A percentile compares a stretch with the other conserved stretches of the same genome.
These are phyloP conservation scores for Kodamaea jinghongensis DNA, from an alignment of 805 yeast species.

Conservation along the genomic window DNA sequence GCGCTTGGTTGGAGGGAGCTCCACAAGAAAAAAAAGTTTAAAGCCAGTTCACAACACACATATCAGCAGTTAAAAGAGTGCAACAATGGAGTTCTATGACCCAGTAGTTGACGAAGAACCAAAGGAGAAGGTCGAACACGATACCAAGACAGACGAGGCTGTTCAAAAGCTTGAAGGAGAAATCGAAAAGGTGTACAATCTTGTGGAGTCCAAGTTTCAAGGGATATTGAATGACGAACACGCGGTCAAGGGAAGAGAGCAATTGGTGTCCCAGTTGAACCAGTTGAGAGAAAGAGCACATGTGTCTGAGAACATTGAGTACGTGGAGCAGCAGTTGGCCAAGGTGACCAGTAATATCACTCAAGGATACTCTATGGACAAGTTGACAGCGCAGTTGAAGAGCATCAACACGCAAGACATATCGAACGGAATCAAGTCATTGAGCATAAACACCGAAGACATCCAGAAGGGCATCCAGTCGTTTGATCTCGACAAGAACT, in stretches of 20 bases:
- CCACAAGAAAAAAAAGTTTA: not conserved
- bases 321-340: conserved; percentile 27
- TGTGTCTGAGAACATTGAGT: conserved; percentile 19
- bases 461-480: not conserved
- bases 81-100: conserved; percentile 32
- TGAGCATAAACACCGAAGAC: conserved; percentile 1
- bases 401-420: conserved; percentile 4
- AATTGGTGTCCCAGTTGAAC: conserved; percentile 27
- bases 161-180: conserved; percentile 52
- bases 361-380: conserved; percentile 9
- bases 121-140: conserved; percentile 10
- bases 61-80: not conserved
- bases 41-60: not conserved
- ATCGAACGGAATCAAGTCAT: conserved; percentile 1
- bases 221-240: conserved; percentile 15
- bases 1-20: too few relatives aligned
- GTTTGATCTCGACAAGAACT: conserved; percentile 5
- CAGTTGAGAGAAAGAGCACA: conserved; percentile 21
- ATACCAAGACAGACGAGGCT: conserved; percentile 29
- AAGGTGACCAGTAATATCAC: conserved; percentile 4
- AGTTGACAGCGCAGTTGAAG: conserved; percentile 6
- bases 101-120: conserved; percentile 22
- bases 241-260: conserved; percentile 16
- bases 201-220: conserved; percentile 48
- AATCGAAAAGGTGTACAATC: conserved; percentile 48